phyloP scores from a whole-genome alignment of 1,284 basidiomycete genomes.

The Ceratobasidium sp. region DNA sequence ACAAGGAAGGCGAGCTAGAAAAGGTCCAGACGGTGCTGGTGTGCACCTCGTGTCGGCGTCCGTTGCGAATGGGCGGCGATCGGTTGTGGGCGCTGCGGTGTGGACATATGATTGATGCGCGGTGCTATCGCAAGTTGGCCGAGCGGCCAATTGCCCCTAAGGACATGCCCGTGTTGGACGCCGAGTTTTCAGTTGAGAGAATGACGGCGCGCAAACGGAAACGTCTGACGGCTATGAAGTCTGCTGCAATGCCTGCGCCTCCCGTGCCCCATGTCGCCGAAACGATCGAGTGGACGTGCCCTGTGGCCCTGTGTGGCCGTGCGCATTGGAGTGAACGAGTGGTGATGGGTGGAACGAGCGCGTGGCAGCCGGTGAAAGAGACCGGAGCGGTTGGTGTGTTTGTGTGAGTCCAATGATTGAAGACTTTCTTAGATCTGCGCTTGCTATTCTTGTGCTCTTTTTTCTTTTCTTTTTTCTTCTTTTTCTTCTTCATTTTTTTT shows the following conservation, averaged over 20 bases:
- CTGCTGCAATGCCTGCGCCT: neutral
- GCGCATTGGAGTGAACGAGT: slow-evolving; percentile 27
- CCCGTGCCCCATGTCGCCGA: neutral
- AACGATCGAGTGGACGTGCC: slow-evolving; percentile 22
- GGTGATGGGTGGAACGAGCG: neutral
- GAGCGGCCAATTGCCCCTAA: neutral
- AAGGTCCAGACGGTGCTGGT: slow-evolving; percentile 3
- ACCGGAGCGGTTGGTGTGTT: slow-evolving; percentile 27
- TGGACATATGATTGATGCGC: slow-evolving; percentile 36
- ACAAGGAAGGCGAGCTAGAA: neutral
- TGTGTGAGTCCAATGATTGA: slow-evolving; percentile 2
- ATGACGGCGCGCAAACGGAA: neutral
- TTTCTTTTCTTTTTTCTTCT: too few relatives aligned
- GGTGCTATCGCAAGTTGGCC: slow-evolving; percentile 18
- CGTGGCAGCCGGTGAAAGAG: slow-evolving; percentile 22
- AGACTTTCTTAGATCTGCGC: too few relatives aligned
- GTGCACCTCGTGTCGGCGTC: slow-evolving; percentile 20
- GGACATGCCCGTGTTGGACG: neutral
- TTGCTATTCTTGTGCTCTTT: too few relatives aligned
- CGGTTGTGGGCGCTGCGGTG: slow-evolving; percentile 28
- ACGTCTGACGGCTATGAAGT: neutral
- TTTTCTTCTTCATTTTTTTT: too few relatives aligned
- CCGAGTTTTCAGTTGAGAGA: neutral
- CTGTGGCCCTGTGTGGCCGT: neutral
- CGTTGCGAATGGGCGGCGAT: slow-evolving; percentile 29